These are phyloP conservation scores for Helenozyma baotianmanensis DNA, from an alignment of 805 yeast species.

Conservation along the genomic window DNA sequence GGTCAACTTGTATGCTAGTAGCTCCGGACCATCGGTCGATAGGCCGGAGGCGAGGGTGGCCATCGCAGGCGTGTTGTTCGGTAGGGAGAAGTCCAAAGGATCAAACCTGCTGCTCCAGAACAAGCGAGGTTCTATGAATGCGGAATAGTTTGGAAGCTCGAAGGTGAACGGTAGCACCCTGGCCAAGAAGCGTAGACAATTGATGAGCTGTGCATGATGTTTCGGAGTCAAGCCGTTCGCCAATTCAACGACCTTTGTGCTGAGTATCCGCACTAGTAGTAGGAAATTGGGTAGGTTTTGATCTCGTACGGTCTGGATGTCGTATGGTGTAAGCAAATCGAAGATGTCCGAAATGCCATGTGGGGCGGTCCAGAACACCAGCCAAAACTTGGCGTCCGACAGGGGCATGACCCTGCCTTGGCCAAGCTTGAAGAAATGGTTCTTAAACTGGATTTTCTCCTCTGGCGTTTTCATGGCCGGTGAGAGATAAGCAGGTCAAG, in stretches of 20 bases:
- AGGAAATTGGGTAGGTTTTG: slow-evolving; percentile 55
- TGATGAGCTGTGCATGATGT: slow-evolving; percentile 40
- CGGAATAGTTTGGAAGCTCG: slow-evolving; percentile 40
- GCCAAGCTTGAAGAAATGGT: slow-evolving; percentile 56
- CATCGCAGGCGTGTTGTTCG: background rate
- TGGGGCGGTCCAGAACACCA: slow-evolving; percentile 33
- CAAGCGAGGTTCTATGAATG: slow-evolving; percentile 24
- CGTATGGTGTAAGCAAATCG: slow-evolving; percentile 50
- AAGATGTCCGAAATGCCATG: slow-evolving; percentile 53
- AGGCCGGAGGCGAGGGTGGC: background rate
- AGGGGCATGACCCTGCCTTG: slow-evolving; percentile 36
- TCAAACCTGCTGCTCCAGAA: slow-evolving; percentile 43
- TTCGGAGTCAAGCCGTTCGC: slow-evolving; percentile 2
- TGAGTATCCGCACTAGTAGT: slow-evolving; percentile 39
- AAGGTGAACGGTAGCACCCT: slow-evolving; percentile 62
- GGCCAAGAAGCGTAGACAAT: slow-evolving; percentile 61
- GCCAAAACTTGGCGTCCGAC: slow-evolving; percentile 27
- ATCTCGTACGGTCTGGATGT: slow-evolving; percentile 56
- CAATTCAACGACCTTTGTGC: slow-evolving; percentile 19
- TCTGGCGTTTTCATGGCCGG: slow-evolving; percentile 67
- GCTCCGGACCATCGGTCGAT: background rate
- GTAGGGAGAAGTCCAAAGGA: slow-evolving; percentile 9
- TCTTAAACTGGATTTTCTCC: slow-evolving; percentile 56
- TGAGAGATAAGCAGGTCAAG: background rate
- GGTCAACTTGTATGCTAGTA: background rate